Percentiles rank a stretch among this genome's conserved stretches.
phyloP scores from a whole-genome alignment of 352 stramenopile species.

The Globisporangium mamillatum region DNA sequence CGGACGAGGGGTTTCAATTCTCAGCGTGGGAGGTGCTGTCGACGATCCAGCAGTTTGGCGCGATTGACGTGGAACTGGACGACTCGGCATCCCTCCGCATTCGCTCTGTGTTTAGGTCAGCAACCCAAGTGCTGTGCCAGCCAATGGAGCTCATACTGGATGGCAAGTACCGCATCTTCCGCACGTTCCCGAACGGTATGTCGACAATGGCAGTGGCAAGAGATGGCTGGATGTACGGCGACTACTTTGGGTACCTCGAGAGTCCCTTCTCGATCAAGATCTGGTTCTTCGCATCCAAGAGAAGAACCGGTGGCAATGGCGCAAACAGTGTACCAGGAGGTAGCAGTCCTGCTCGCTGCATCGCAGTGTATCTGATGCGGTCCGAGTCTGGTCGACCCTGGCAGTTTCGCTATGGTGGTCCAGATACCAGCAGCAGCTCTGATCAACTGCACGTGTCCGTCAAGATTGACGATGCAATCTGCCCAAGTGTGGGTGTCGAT shows the following conservation, averaged over 20 bases:
- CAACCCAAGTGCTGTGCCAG: background rate
- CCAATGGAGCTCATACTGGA: constrained; percentile 22
- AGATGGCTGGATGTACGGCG: constrained; percentile 20
- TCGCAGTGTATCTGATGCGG: background rate
- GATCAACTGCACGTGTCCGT: background rate
- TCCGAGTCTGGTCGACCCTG: too few species aligned
- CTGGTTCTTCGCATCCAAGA: constrained; percentile 1
- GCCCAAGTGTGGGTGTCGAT: background rate
- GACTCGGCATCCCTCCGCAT: background rate
- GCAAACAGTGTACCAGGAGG: background rate
- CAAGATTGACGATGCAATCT: background rate
- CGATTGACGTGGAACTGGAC: background rate
- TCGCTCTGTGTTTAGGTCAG: background rate
- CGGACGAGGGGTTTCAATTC: constrained; percentile 3
- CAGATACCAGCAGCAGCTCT: background rate
- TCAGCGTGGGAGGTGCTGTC: background rate
- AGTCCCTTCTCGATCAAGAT: background rate
- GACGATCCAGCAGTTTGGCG: constrained; percentile 5
- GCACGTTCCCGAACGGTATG: constrained; percentile 25
- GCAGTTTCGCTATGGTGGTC: background rate
- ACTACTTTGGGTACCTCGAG: constrained; percentile 24
- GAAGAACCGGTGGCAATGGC: background rate
- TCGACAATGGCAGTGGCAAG: constrained; percentile 18
- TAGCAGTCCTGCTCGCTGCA: background rate
- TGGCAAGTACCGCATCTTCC: constrained; percentile 26